Base-by-base conservation (phyloP, 2,329 filamentous ascomycete species). In the Ophiobolus disseminans region DNA sequence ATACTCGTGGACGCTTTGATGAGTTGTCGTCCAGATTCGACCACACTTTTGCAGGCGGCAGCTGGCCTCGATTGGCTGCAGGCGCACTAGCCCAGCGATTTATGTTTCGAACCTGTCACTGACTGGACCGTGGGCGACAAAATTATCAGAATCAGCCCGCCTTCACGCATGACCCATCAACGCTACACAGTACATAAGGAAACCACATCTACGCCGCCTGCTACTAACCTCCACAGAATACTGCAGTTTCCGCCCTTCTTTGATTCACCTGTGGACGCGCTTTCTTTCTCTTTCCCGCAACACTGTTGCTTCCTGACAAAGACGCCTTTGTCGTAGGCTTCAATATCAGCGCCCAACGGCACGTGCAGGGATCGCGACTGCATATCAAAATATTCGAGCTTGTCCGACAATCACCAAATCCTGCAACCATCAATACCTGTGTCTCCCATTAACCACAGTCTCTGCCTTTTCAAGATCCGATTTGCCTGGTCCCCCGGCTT, bases 131-230 rank as follows among this genome's bases (percentile, higher is more conserved):
- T 56, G 58, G 60, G 60, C 60, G 57, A 63, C 60, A 66, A 35
- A 58, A 54, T 50, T 50, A 53, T 58, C 47, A 58, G 37, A 63
- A 56, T 62, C 65, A 69, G 67, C 67, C 67, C 68, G 68, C 65
- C 63, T 66, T 68, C 65, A 63, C 69, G 53, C 69, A 70, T 73
- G 69, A 73, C 69, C 68, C 56, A 40, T 50, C 50, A 48, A 50
- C 63, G 59, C 58, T 63, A 57, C 51, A 53, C 56, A 45, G 48
- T 69, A 71, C 65, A 63, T 69, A 68, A 68, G 57, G 56, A 46
- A 50, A 60, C 47, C 40, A 51, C 58, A 16, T 53, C 54, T 55
- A 62, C 60, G 45, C 47, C 51, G 53, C 54, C 43, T 42, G 30
- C 30, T 44, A 11, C 20, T 52, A 43, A 48, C 40, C 19, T 39